Evolutionary conservation across 148 eudicot genomes (phyloP).

Genomic region (Pharnaceum exiguum): DNA sequence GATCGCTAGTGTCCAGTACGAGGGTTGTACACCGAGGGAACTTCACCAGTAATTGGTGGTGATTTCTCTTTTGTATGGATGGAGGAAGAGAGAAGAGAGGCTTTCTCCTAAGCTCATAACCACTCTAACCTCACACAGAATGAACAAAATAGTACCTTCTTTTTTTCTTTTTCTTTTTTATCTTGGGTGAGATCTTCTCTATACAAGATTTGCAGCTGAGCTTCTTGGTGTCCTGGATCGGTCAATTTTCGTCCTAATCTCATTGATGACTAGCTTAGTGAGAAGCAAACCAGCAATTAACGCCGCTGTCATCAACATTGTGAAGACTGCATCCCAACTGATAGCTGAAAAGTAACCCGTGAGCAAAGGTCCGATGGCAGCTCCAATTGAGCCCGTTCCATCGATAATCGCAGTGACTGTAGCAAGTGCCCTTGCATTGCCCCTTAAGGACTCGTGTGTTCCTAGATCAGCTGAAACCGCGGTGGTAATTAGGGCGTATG

Average conservation of each 20-base stretch:
- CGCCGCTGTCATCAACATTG: constrained; percentile 85
- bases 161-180: neutral
- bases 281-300: constrained; percentile 79
- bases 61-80: neutral
- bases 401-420: constrained; percentile 95
- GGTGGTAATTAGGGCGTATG: constrained; percentile 89
- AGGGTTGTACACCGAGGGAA: constrained; percentile 2
- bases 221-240: constrained; percentile 27
- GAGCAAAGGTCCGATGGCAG: constrained; percentile 84
- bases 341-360: constrained; percentile 72
- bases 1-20: neutral
- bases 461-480: constrained; percentile 96
- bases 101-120: neutral
- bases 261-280: constrained; percentile 67
- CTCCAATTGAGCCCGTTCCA: constrained; percentile 95
- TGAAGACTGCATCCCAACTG: constrained; percentile 84
- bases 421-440: constrained; percentile 76
- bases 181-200: constrained; percentile 8
- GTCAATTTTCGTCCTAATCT: constrained; percentile 58
- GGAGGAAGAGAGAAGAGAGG: neutral
- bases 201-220: constrained; percentile 33
- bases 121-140: constrained; percentile 16
- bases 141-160: constrained; percentile 4
- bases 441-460: constrained; percentile 73
- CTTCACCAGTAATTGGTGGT: neutral